Evolutionary conservation across 108 stramenopile genomes (phyloP).

Genomic region (Cyclotella cryptica): DNA sequence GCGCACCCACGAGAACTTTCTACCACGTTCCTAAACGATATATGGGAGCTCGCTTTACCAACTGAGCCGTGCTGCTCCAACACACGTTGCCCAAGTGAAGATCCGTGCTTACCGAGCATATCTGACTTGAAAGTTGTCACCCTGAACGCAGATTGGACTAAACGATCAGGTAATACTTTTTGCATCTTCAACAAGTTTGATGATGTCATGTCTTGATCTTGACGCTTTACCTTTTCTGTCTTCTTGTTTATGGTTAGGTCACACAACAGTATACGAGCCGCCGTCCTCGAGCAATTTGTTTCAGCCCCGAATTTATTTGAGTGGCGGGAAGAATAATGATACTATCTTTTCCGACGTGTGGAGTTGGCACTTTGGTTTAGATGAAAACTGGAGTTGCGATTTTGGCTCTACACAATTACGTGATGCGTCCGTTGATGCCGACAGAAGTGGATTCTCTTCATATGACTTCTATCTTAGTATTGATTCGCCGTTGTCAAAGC

Average conservation of each 20-base stretch:
- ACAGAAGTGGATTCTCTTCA: not conserved
- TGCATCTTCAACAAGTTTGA: too few relatives aligned
- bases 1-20: conserved; percentile 29
- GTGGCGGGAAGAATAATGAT: conserved; percentile 52
- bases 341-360: conserved; percentile 54
- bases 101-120: conserved; percentile 40
- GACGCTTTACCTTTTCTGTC: too few relatives aligned
- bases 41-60: conserved; percentile 65
- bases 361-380: conserved; percentile 42
- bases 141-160: conserved; percentile 40
- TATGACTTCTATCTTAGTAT: conserved; percentile 26
- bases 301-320: conserved; percentile 49
- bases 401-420: too few relatives aligned
- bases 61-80: conserved; percentile 50
- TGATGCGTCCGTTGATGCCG: not conserved
- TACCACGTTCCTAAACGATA: conserved; percentile 68
- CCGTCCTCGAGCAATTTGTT: conserved; percentile 56
- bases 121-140: conserved; percentile 46
- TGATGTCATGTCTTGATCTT: too few relatives aligned
- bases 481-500: conserved; percentile 30
- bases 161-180: too few relatives aligned
- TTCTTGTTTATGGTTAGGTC: too few relatives aligned
- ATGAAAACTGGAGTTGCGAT: conserved; percentile 40
- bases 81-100: conserved; percentile 18
- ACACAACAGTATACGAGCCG: conserved; percentile 56